phyloP scores from a whole-genome alignment of 2,329 filamentous ascomycete genomes.

The Pseudogymnoascus sp. region DNA sequence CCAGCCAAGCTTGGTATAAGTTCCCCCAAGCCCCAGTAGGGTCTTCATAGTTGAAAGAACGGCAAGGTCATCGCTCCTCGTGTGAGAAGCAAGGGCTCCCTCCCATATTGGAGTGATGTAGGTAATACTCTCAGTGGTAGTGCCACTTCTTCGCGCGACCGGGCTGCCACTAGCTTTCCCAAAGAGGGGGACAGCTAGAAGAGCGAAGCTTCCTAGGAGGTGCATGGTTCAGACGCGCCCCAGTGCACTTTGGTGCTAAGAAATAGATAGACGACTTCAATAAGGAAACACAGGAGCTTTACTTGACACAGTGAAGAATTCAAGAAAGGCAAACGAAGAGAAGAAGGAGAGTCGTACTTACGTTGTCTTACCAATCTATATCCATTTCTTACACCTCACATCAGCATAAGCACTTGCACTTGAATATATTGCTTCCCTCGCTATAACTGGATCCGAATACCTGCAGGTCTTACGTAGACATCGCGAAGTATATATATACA shows the following conservation, averaged over 20 bases:
- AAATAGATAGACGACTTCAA: background rate
- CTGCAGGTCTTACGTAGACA: background rate
- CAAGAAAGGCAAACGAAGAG: background rate
- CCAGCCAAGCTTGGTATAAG: slow-evolving; percentile 15
- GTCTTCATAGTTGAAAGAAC: slow-evolving; percentile 14
- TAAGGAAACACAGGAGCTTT: background rate
- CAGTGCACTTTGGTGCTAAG: background rate
- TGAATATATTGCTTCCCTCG: background rate
- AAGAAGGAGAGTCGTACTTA: background rate
- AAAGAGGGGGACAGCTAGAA: background rate
- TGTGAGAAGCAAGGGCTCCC: slow-evolving; percentile 14
- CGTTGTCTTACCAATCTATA: background rate
- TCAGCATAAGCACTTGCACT: background rate
- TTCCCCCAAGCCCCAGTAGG: slow-evolving; percentile 11
- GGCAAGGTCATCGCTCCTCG: slow-evolving; percentile 9
- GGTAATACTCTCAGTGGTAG: slow-evolving; percentile 11
- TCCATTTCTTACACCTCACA: background rate
- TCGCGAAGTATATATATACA: background rate
- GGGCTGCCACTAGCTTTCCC: background rate
- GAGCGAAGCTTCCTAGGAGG: background rate
- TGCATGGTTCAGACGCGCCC: background rate
- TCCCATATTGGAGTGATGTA: slow-evolving; percentile 18
- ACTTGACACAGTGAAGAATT: background rate
- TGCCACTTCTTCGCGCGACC: slow-evolving; percentile 10
- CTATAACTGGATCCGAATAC: background rate